Evolutionary conservation across 768 basidiomycete genomes (phyloP).

Genomic region (Mycena kentingensis): DNA sequence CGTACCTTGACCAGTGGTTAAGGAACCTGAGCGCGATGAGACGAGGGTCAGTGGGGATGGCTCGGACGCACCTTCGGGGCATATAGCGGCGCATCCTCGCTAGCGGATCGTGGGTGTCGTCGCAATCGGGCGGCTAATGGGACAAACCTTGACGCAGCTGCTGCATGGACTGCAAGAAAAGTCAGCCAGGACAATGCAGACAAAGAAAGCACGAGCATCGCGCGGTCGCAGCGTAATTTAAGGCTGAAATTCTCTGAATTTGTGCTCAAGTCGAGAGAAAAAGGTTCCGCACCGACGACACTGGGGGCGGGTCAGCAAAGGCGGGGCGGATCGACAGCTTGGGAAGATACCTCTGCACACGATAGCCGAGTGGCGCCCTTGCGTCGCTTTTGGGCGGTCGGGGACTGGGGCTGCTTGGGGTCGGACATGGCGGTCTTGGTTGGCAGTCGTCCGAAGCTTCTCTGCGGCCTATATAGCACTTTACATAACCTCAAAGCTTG

Average conservation of each 20-base stretch:
- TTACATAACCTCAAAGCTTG: slow-evolving; percentile 10
- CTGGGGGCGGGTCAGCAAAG: too few species aligned
- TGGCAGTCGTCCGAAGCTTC: slow-evolving; percentile 15
- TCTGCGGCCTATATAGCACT: not conserved
- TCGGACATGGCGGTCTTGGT: slow-evolving; percentile 37
- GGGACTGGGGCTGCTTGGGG: slow-evolving; percentile 27
- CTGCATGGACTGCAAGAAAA: not conserved
- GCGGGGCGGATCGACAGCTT: too few species aligned
- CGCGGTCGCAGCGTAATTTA: slow-evolving; percentile 77
- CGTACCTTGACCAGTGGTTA: slow-evolving; percentile 83
- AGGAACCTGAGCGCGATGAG: too few species aligned
- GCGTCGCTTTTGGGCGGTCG: slow-evolving; percentile 54
- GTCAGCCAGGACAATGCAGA: not conserved
- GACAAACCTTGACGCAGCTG: slow-evolving; percentile 72
- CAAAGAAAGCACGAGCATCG: slow-evolving; percentile 24
- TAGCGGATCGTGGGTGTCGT: slow-evolving; percentile 32
- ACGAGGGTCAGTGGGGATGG: too few species aligned
- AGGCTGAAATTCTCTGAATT: slow-evolving; percentile 40
- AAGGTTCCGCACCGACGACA: slow-evolving; percentile 59
- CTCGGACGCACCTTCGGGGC: slow-evolving; percentile 67
- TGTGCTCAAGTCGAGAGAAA: slow-evolving; percentile 9
- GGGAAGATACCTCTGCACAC: too few species aligned
- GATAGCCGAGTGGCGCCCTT: slow-evolving; percentile 77
- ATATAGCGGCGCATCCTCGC: slow-evolving; percentile 78
- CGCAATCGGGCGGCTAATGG: slow-evolving; percentile 14